Conservation (phyloP, 148 eudicot species). For the Gaultheria prostrata region DNA sequence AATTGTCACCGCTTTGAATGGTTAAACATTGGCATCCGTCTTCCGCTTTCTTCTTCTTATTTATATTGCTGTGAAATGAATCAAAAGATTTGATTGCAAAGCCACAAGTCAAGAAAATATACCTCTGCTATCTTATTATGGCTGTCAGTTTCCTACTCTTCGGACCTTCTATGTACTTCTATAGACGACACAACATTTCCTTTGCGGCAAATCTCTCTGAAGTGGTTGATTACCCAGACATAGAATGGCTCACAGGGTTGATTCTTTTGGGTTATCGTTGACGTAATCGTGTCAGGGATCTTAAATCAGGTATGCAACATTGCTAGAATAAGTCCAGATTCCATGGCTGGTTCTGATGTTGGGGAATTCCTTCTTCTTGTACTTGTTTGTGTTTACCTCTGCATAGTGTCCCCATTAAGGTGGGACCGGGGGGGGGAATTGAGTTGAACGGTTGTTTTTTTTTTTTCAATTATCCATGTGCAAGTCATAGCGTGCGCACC, state of each 20-base stretch:
- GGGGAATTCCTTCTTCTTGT: neutral
- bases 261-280: slow-evolving; percentile 6
- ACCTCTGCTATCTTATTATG: neutral
- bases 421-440: no score
- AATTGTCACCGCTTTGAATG: neutral
- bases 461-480: neutral
- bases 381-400: neutral
- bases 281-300: neutral
- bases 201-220: neutral
- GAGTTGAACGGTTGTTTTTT: no score
- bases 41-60: neutral
- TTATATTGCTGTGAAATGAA: neutral
- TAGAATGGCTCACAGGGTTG: neutral
- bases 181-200: neutral
- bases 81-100: neutral
- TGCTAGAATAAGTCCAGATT: neutral
- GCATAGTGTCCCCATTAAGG: neutral
- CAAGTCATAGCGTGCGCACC: neutral
- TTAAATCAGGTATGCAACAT: neutral
- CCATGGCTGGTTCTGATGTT: neutral
- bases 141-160: slow-evolving; percentile 7
- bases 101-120: slow-evolving; percentile 6
- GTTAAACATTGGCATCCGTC: neutral
- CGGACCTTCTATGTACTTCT: neutral
- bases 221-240: slow-evolving; percentile 4